A percentile compares a stretch with the other conserved stretches of the same genome.
Conservation (phyloP, 192 early-diverging fungal species). For the Podila epigama region DNA sequence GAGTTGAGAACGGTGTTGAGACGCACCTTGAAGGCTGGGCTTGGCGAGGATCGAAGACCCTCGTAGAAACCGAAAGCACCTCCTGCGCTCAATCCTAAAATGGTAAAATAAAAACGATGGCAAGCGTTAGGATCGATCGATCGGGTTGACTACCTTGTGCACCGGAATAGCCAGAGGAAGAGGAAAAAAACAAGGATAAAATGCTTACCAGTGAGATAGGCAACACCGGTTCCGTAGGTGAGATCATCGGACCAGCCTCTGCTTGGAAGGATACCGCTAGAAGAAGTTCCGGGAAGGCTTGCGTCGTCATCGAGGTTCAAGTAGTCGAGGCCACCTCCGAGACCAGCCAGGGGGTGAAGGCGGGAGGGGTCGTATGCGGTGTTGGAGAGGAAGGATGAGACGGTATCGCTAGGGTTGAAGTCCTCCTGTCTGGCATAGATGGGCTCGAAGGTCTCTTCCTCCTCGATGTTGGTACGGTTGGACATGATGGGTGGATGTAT, state of each 20-base stretch:
- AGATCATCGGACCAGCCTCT: conserved; percentile 83
- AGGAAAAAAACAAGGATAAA: background rate
- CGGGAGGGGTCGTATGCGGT: conserved; percentile 51
- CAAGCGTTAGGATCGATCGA: background rate
- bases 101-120: background rate
- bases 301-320: conserved; percentile 55
- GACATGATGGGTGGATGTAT: conserved; percentile 27
- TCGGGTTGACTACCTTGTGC: too few relatives aligned
- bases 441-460: conserved; percentile 45
- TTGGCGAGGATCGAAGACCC: conserved; percentile 64
- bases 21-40: conserved; percentile 77
- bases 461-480: conserved; percentile 37
- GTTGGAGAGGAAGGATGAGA: conserved; percentile 58
- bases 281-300: conserved; percentile 32
- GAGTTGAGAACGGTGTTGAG: conserved; percentile 84
- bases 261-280: conserved; percentile 68
- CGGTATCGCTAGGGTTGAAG: conserved; percentile 54
- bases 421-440: conserved; percentile 49
- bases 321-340: conserved; percentile 64
- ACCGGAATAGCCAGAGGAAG: background rate
- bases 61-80: conserved; percentile 80
- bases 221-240: conserved; percentile 83
- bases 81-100: conserved; percentile 64
- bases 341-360: conserved; percentile 60
- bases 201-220: conserved; percentile 71